Percentiles rank a stretch among this genome's conserved stretches.
phyloP scores from a whole-genome alignment of 2,329 filamentous ascomycete genomes.

The Chaetoscypha palmicola region DNA sequence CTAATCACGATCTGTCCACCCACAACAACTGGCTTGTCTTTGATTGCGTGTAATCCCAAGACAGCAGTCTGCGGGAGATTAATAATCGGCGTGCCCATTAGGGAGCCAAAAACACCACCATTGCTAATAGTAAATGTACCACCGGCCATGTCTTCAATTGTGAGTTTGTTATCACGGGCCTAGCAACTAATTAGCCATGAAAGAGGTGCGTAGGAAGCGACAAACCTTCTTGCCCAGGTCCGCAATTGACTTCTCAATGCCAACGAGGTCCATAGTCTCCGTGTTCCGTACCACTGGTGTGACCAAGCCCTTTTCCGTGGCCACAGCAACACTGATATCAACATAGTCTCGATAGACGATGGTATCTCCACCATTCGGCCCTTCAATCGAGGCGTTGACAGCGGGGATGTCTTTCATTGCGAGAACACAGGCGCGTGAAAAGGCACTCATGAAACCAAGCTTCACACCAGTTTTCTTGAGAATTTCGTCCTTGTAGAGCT shows the following conservation, averaged over 20 bases:
- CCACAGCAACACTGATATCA: slow-evolving; percentile 93
- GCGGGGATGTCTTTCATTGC: slow-evolving; percentile 93
- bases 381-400: slow-evolving; percentile 96
- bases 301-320: slow-evolving; percentile 94
- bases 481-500: slow-evolving; percentile 93
- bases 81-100: slow-evolving; percentile 98
- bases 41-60: slow-evolving; percentile 90
- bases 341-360: slow-evolving; percentile 98
- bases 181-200: slow-evolving; percentile 32
- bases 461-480: slow-evolving; percentile 96
- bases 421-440: slow-evolving; percentile 80
- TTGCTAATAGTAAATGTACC: slow-evolving; percentile 98
- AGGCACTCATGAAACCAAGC: slow-evolving; percentile 99
- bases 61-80: slow-evolving; percentile 92
- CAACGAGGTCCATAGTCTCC: slow-evolving; percentile 79
- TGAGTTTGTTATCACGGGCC: slow-evolving; percentile 93
- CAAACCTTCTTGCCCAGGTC: slow-evolving; percentile 90
- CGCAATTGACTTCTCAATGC: slow-evolving; percentile 84
- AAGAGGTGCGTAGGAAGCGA: slow-evolving; percentile 6
- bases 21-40: slow-evolving; percentile 81
- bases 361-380: slow-evolving; percentile 88
- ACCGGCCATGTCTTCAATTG: slow-evolving; percentile 98
- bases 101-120: slow-evolving; percentile 90
- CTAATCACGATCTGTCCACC: slow-evolving; percentile 93
- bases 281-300: slow-evolving; percentile 94